These are phyloP conservation scores for Bacterosira constricta DNA, from an alignment of 108 stramenopile genomes.

Conservation along the genomic window DNA sequence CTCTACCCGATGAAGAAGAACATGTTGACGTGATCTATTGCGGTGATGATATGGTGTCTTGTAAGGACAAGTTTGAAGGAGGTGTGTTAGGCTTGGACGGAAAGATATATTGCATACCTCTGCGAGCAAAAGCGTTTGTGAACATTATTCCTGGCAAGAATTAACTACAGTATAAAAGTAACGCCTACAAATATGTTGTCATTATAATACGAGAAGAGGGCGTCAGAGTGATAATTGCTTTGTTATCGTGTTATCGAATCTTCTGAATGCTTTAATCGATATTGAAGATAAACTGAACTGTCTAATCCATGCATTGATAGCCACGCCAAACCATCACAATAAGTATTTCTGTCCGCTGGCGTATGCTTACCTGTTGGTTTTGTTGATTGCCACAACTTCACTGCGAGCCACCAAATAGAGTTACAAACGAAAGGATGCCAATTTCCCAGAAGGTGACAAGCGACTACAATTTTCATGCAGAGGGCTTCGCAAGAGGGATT, in stretches of 20 bases:
- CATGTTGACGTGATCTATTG: conserved; percentile 65
- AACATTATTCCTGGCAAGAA: conserved; percentile 49
- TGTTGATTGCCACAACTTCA: conserved; percentile 24
- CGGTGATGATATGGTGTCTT: conserved; percentile 59
- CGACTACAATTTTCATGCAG: conserved; percentile 37
- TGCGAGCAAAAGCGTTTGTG: conserved; percentile 59
- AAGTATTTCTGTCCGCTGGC: not conserved
- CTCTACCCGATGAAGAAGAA: conserved; percentile 39
- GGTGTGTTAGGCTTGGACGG: conserved; percentile 73
- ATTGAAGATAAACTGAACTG: conserved; percentile 7
- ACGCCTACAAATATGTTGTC: too few relatives aligned
- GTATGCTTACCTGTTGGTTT: not conserved
- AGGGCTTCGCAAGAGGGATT: conserved; percentile 35
- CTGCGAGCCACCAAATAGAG: conserved; percentile 46
- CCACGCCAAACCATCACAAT: conserved; percentile 29
- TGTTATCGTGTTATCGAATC: not conserved
- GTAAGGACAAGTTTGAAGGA: conserved; percentile 78
- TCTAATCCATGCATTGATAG: conserved; percentile 20
- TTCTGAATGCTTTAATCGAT: conserved; percentile 5
- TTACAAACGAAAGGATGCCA: conserved; percentile 29
- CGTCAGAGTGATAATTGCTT: not conserved
- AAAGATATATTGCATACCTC: conserved; percentile 67
- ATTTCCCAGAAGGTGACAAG: conserved; percentile 32
- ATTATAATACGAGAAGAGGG: not conserved
- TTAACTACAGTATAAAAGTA: not conserved